These are phyloP conservation scores for Eucalyptus pumila DNA, from an alignment of 345 rosid genomes.

Conservation along the genomic window DNA sequence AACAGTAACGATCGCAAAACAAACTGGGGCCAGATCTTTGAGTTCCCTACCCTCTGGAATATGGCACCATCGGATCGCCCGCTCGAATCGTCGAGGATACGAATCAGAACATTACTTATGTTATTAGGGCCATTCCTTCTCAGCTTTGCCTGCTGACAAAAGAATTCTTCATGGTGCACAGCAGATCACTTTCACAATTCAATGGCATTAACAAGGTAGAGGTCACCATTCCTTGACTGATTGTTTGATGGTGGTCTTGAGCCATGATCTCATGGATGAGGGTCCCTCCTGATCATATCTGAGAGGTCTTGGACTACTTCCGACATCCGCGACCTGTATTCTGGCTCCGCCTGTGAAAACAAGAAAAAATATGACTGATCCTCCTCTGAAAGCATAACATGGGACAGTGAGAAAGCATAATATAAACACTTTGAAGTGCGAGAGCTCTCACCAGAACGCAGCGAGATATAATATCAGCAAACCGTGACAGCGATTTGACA, in stretches of 20 bases:
- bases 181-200: neutral
- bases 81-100: neutral
- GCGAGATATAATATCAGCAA: slow-evolving; percentile 87
- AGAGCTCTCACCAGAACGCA: slow-evolving; percentile 68
- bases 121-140: neutral
- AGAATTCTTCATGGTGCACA: neutral
- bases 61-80: neutral
- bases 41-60: neutral
- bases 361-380: neutral
- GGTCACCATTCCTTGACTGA: neutral
- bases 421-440: neutral
- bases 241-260: neutral
- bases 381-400: neutral
- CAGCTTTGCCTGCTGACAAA: neutral
- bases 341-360: slow-evolving; percentile 58
- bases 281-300: slow-evolving; percentile 74
- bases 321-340: slow-evolving; percentile 82
- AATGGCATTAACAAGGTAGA: neutral
- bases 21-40: neutral
- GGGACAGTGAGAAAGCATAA: neutral
- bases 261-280: slow-evolving; percentile 20
- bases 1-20: neutral
- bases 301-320: slow-evolving; percentile 89
- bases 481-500: slow-evolving; percentile 81
- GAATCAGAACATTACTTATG: neutral